Conservation (phyloP, 192 early-diverging fungal species). For the Phycomyces nitens region DNA sequence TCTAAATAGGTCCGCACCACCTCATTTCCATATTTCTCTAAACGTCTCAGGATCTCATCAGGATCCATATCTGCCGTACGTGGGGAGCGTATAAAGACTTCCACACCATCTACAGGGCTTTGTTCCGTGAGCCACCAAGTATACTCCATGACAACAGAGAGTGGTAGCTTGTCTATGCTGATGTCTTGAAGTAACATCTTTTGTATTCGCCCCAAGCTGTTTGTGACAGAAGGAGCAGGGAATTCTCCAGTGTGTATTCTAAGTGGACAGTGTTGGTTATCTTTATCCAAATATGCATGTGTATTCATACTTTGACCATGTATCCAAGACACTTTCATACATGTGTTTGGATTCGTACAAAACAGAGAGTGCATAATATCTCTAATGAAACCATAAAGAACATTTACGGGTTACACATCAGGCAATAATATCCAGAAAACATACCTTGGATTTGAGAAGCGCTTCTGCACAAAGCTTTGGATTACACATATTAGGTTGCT, state of each 20-base stretch:
- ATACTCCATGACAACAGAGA: slow-evolving; percentile 41
- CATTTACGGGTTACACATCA: not conserved
- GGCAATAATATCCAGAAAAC: not conserved
- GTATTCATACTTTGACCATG: slow-evolving; percentile 58
- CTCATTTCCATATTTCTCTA: slow-evolving; percentile 32
- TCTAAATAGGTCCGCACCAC: slow-evolving; percentile 45
- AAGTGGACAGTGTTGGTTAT: not conserved
- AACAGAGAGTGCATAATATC: slow-evolving; percentile 58
- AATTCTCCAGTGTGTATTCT: slow-evolving; percentile 53
- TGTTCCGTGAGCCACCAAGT: slow-evolving; percentile 51
- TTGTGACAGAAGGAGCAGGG: slow-evolving; percentile 46
- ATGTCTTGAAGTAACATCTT: slow-evolving; percentile 33
- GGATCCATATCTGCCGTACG: slow-evolving; percentile 34
- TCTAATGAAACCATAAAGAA: slow-evolving; percentile 23
- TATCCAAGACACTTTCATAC: slow-evolving; percentile 48
- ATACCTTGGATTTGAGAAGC: slow-evolving; percentile 45
- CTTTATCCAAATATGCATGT: not conserved
- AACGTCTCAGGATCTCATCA: slow-evolving; percentile 23
- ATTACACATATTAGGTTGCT: slow-evolving; percentile 45
- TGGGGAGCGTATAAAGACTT: slow-evolving; percentile 36
- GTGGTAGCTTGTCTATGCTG: slow-evolving; percentile 18
- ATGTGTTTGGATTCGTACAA: slow-evolving; percentile 54
- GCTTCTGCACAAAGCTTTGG: slow-evolving; percentile 44
- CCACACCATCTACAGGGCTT: slow-evolving; percentile 40
- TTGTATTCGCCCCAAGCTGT: slow-evolving; percentile 40